Conservation (phyloP, 257 asterid genomes). For the Ocimum tenuiflorum region DNA sequence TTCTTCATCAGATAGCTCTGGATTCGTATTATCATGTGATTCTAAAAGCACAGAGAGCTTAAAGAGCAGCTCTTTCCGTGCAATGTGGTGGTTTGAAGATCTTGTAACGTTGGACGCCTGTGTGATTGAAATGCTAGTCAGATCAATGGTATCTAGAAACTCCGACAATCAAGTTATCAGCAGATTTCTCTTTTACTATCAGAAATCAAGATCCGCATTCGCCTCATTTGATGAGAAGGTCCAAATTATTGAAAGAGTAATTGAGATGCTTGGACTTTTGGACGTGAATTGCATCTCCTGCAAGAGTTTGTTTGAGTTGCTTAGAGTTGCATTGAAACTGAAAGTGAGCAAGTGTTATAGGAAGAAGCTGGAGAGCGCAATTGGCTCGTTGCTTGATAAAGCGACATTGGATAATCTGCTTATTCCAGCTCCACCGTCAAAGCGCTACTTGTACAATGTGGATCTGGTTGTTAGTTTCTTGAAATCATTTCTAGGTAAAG, state of each 20-base stretch:
- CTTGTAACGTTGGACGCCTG: constrained; percentile 29
- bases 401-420: constrained; percentile 65
- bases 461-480: constrained; percentile 53
- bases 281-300: constrained; percentile 40
- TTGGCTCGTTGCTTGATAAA: constrained; percentile 58
- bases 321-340: constrained; percentile 37
- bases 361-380: constrained; percentile 53
- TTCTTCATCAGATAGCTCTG: constrained; percentile 68
- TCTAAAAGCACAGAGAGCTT: constrained; percentile 71
- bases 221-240: constrained; percentile 34
- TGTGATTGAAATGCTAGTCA: constrained; percentile 34
- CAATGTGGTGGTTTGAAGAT: constrained; percentile 90
- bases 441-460: constrained; percentile 57
- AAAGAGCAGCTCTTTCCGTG: constrained; percentile 34
- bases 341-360: constrained; percentile 33
- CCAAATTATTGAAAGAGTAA: constrained; percentile 38
- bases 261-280: constrained; percentile 50
- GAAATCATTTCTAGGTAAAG: constrained; percentile 53
- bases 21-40: constrained; percentile 50
- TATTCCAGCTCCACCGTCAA: constrained; percentile 48
- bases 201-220: constrained; percentile 42
- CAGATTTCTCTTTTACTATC: constrained; percentile 62
- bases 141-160: constrained; percentile 39
- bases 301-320: constrained; percentile 61
- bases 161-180: constrained; percentile 47